Evolutionary conservation across 805 yeast species (phyloP), one percentile per base, ranked within the genome.

Genomic region (Ogataea wickerhamii): DNA sequence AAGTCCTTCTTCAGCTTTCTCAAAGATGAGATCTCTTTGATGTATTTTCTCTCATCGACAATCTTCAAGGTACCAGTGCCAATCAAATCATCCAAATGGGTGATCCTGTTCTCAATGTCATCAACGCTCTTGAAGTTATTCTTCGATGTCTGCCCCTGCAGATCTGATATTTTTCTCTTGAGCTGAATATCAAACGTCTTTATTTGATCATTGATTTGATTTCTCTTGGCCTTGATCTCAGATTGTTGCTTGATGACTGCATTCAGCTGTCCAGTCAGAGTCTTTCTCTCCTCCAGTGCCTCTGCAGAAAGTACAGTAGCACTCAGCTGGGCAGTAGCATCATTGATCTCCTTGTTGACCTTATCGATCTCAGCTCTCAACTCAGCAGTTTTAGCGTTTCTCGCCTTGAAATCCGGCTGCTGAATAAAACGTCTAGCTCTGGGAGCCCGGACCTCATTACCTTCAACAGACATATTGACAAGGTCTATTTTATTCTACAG

Each of bases 11-110:
- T 78, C 58, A 84, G 67, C 67, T 86, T 87, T 66, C 91, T 80
- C 62, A 93, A 76, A 32, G 80, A 64, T 36, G 87, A 74, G 73
- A 87, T 84, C 67, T 91, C 98, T 67, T 85, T 85, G 50, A 93
- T 78, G 48, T 73, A 66, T 58, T 80, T 74, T 70, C 87, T 82
- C 74, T 93, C 99, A 47, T 91, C 96, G 37, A 88, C 97, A 56
- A 93, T 78, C 53, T 86, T 77, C 60, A 93, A 71, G 32, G 73
- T 65, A 47, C 98, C 98, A 35, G 83, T 66, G 39, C 84, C 86
- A 45, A 93, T 81, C 49, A 74, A 70, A 29, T 72, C 74, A 60
- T 93, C 97, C 56, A 87, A 75, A 48, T 69, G 70, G 42, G 60
- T 58, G 55, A 85, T 71, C 62, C 81, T 78, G 42, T 68, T 68